Base-by-base conservation (phyloP, 139 green algal species). In the Ostreobium quekettii region DNA sequence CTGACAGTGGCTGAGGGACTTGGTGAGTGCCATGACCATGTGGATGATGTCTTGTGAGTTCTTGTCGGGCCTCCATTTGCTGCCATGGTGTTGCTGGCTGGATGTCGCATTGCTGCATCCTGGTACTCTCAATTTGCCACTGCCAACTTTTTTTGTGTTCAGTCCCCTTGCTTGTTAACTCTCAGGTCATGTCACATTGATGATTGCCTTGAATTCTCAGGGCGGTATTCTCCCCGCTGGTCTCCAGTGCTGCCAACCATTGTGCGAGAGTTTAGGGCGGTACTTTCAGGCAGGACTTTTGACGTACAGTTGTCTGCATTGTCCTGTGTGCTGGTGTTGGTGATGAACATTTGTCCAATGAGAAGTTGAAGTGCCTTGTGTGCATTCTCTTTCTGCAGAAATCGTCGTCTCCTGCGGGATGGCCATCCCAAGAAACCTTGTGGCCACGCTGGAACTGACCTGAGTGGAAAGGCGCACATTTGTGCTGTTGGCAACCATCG, bases 1-100 rank as follows among this genome's bases (percentile, higher is more conserved):
- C 74, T 97, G 4, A 86, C 81, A 1, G 91, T 97, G 30, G 70
- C 89, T 0, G 91, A 96, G 58, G 91, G 91, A 0, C 73, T 97
- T 38, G 87, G 24, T 24, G 3, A 42, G 11, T 4, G 6, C 15
- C 33, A 24, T 67, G 3, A 56, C 19, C 8, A 37, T 5, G 22
- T 66, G 60, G 3, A 4, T 19, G 6, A 29, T 15, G 6, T 5
- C 11, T 4, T 2, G 22, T 1, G 35, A n/a, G 33, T 38, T 7
- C 39, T 19, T 67, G 49, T 33, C 28, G 64, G 4, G 28, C 28
- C 24, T 38, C 26, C 11, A 32, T 61, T 3, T 2, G 8, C 2
- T 6, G 1, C 3, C 35, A 2, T 56, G 19, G 31, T 28, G 32
- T 24, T 1, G 26, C 53, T 36, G 2, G 2, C 26, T 71, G 30